Evolutionary conservation across 768 basidiomycete species (phyloP), one percentile per base, ranked within the genome.

Genomic region (Suillus variegatus): DNA sequence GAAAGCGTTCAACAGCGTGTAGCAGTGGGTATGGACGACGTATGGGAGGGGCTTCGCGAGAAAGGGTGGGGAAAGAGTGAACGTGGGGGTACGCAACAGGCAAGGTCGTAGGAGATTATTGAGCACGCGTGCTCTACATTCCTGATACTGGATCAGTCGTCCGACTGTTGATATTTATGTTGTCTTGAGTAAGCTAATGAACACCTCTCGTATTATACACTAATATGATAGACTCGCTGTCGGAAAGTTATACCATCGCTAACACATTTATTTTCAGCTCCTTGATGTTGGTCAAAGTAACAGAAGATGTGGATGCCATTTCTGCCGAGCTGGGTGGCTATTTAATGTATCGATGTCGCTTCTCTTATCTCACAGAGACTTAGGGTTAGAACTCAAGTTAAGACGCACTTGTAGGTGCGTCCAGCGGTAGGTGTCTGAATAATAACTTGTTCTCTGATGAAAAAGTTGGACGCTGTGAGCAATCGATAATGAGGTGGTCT

Each of bases 1-100:
- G 84, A 84, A 25, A 94, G 93, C 72, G 70, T 95, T 61, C 88
- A 86, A 73, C 85, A 91, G 71, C 82, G 95, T 54, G 85, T 97
- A 60, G 75, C 81, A 1, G 87, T 85, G 28, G 89, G 91, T 1
- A 87, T 90, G 25, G 84, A 87, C 69, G 89, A 91, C 22, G 83
- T 82, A 10, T 93, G 92, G 92, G 65, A 73, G n/a, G 71, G 74
- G 22, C 72, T 82, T 55, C 28, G 77, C 13, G 70, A 61, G 67
- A 77, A 71, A 35, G 76, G 68, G 4, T 76, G 75, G 75, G 74
- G 73, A 46, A 43, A 43, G 25, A 60, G 58, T 20, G 43, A 60
- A 20, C 58, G 41, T 13, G 41, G 58, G 6, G 58, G 58, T 4
- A 43, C 40, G 7, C 18, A 20, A 58, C 41, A 43, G 40, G 18